Percentiles rank a stretch among this genome's conserved stretches.
phyloP scores from a whole-genome alignment of 2,329 filamentous ascomycete species.

The Aureobasidium pullulans region DNA sequence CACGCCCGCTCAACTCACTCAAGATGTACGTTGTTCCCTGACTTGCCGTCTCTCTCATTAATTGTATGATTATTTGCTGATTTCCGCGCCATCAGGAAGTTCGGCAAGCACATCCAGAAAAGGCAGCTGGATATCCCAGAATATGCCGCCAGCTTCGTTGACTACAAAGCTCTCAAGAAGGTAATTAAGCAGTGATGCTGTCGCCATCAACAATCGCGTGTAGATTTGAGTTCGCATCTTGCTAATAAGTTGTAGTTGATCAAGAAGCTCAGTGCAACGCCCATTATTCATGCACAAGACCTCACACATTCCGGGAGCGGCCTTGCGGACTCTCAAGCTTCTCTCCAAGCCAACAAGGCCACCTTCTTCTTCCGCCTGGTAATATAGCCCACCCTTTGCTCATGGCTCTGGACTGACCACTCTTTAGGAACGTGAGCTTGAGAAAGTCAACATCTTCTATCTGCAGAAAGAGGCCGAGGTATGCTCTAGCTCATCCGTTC shows the following conservation, averaged over 20 bases:
- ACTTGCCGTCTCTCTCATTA: background rate
- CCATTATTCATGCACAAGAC: slow-evolving; percentile 65
- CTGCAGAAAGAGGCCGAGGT: slow-evolving; percentile 97
- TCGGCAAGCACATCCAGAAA: slow-evolving; percentile 99
- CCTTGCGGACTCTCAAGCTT: slow-evolving; percentile 68
- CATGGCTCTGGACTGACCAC: background rate
- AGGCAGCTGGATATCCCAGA: slow-evolving; percentile 97
- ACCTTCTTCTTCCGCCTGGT: slow-evolving; percentile 98
- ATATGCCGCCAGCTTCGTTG: slow-evolving; percentile 98
- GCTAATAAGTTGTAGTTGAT: slow-evolving; percentile 62
- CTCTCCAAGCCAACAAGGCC: slow-evolving; percentile 92
- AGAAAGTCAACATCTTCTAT: slow-evolving; percentile 98
- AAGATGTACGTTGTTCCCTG: background rate
- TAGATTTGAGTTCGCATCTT: slow-evolving; percentile 10
- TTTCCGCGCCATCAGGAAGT: slow-evolving; percentile 65
- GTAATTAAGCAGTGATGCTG: slow-evolving; percentile 40
- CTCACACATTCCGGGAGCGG: slow-evolving; percentile 32
- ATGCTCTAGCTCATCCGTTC: slow-evolving; percentile 25
- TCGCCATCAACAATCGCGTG: background rate
- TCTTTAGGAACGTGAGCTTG: slow-evolving; percentile 81
- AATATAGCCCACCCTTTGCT: background rate
- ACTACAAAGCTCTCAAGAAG: slow-evolving; percentile 99
- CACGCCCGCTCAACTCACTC: background rate
- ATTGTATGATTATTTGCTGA: background rate
- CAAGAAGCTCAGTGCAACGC: slow-evolving; percentile 92